phyloP scores from a whole-genome alignment of 169 alveolate species.

The Eimeria praecox region DNA sequence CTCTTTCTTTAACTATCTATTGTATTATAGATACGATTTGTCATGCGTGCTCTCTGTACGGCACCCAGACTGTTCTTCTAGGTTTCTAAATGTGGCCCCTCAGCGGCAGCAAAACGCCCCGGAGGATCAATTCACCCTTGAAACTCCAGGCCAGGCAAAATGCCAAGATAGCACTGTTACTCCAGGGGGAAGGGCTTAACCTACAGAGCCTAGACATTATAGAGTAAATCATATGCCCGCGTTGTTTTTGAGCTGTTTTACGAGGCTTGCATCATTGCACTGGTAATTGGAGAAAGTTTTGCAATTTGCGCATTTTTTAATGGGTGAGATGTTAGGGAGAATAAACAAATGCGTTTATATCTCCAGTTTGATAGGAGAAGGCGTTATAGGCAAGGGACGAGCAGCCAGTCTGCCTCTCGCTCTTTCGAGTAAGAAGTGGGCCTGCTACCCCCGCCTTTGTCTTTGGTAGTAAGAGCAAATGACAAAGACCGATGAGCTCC shows the following conservation, averaged over 20 bases:
- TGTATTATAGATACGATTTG: neutral
- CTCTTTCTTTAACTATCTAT: neutral
- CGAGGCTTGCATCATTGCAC: neutral
- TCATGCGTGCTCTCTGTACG: neutral
- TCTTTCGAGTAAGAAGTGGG: neutral
- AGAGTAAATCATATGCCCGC: neutral
- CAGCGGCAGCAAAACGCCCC: neutral
- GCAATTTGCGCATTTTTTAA: neutral
- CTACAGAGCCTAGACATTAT: neutral
- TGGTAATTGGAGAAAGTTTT: neutral
- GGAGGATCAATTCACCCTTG: neutral
- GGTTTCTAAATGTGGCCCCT: neutral
- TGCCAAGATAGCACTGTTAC: neutral
- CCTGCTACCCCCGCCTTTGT: neutral
- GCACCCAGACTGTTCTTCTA: neutral
- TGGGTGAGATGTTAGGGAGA: neutral
- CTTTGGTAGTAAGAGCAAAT: neutral
- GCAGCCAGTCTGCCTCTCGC: neutral
- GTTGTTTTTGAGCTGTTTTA: neutral
- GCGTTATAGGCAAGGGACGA: neutral
- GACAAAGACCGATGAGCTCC: neutral
- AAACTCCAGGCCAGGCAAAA: neutral
- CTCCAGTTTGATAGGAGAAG: conserved; percentile 1
- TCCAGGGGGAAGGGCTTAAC: neutral
- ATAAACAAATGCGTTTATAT: neutral